Percentiles rank a stretch among this genome's conserved stretches.
phyloP scores from a whole-genome alignment of 1,139 yeast species.

The Saccharomyces pastorianus region DNA sequence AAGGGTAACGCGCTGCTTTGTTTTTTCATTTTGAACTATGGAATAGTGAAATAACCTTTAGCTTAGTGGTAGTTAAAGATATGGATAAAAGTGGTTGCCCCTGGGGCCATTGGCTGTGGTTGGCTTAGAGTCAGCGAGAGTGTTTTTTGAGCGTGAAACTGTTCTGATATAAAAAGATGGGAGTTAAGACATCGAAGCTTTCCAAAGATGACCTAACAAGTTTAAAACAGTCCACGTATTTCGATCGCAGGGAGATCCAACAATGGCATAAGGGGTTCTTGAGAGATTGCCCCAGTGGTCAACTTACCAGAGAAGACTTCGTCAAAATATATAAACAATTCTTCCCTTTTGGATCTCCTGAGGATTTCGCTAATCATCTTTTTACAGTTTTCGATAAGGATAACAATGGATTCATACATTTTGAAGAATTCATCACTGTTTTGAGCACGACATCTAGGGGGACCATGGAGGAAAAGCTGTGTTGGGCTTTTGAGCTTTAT shows the following conservation, averaged over 20 bases:
- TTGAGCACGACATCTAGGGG: slow-evolving; percentile 87
- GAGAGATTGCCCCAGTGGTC: slow-evolving; percentile 91
- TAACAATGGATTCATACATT: slow-evolving; percentile 73
- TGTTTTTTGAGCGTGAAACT: not conserved
- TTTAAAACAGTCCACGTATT: slow-evolving; percentile 79
- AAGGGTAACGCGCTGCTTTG: not conserved
- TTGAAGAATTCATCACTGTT: slow-evolving; percentile 87
- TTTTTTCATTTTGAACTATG: not conserved
- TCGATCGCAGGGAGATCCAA: slow-evolving; percentile 87
- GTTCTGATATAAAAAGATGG: slow-evolving; percentile 46
- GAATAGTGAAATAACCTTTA: not conserved
- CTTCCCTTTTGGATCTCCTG: slow-evolving; percentile 97
- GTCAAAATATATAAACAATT: slow-evolving; percentile 89
- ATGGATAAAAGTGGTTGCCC: not conserved
- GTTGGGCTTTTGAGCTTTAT: slow-evolving; percentile 81
- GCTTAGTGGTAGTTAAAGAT: not conserved
- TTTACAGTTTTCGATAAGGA: slow-evolving; percentile 86
- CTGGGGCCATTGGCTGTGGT: no score
- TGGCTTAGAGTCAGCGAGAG: not conserved
- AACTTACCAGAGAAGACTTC: slow-evolving; percentile 78
- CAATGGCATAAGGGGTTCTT: slow-evolving; percentile 97
- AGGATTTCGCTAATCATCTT: slow-evolving; percentile 79
- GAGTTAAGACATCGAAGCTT: slow-evolving; percentile 87
- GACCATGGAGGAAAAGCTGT: slow-evolving; percentile 71
- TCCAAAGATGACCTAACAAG: slow-evolving; percentile 84